These are phyloP conservation scores for Aegilops speltoides DNA, from an alignment of 176 grass and related monocot species.

Conservation along the genomic window DNA sequence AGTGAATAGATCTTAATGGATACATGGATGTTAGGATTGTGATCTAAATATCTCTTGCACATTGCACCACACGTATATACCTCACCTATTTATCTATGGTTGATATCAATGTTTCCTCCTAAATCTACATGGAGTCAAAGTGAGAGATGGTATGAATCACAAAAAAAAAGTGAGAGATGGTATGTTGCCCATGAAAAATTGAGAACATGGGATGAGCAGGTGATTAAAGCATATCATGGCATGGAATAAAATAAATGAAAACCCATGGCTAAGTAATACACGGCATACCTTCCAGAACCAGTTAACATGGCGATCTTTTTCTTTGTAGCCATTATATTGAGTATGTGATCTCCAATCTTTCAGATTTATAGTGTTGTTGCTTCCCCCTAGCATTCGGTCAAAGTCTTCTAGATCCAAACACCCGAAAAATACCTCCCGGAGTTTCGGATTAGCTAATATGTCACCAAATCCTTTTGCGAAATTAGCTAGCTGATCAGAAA, in stretches of 20 bases:
- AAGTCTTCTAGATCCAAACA: conserved; percentile 89
- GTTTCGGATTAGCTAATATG: conserved; percentile 58
- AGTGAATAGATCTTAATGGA: neutral
- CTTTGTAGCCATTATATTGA: conserved; percentile 91
- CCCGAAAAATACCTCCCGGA: conserved; percentile 71
- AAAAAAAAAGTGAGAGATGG: neutral
- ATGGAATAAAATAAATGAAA: conserved; percentile 1
- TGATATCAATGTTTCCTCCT: neutral
- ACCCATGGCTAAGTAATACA: conserved; percentile 11
- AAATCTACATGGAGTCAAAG: neutral
- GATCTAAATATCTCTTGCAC: neutral
- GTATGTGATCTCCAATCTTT: conserved; percentile 97
- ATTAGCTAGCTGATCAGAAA: conserved; percentile 66
- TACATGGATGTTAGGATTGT: conserved; percentile 3
- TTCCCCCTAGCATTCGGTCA: conserved; percentile 81
- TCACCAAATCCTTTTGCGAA: conserved; percentile 85
- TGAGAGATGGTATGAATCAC: neutral
- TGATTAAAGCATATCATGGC: neutral
- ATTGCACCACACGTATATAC: neutral
- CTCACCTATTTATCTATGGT: neutral
- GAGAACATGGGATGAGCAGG: neutral
- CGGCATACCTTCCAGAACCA: conserved; percentile 95
- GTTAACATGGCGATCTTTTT: conserved; percentile 68
- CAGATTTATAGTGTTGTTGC: conserved; percentile 52
- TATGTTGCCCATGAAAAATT: conserved; percentile 21